Evolutionary conservation across 2,329 filamentous ascomycete genomes (phyloP), one percentile per base, ranked within the genome.

Genomic region (Colletotrichum siamense): DNA sequence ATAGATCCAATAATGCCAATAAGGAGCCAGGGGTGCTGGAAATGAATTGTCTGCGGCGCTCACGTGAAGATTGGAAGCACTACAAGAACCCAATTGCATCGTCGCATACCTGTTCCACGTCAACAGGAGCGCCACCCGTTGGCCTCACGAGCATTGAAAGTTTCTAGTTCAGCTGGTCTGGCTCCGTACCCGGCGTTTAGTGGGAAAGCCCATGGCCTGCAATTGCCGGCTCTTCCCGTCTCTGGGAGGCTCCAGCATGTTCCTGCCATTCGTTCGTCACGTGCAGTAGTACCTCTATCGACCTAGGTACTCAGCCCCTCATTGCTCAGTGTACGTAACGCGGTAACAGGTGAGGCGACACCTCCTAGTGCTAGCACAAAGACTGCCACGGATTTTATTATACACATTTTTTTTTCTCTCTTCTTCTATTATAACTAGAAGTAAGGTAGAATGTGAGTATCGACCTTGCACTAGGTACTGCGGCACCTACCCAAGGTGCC

Each of bases 251-350:
- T 52, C 34, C 22, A 70, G 44, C 71, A 57, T 65, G 28, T 66
- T 34, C 34, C 61, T n/a, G 72, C 72, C 36, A 30, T 71, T 62
- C 61, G 55, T 63, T 66, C 68, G 72, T 75, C 73, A 71, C 66
- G 59, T 62, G 52, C 16, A n/a, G 52, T 13, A n/a, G 13, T 18
- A 6, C 18, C 22, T 15, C 12, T 52, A 63, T 67, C 63, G 32
- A 67, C 34, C 18, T 7, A 39, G n/a, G 36, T 18, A 39, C 2
- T 9, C 24, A 24, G 22, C 59, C 28, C 39, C 9, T 22, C 18
- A 12, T 49, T 49, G 39, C 39, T n/a, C 39, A 12, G 39, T n/a
- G 18, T n/a, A 39, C 36, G 36, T 39, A 9, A 30, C 28, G 28
- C 28, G 28, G 28, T 30, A 30, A 39, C 36, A 34, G 32, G 32